phyloP scores from a whole-genome alignment of 768 basidiomycete genomes.

The Tylopilus balloui region DNA sequence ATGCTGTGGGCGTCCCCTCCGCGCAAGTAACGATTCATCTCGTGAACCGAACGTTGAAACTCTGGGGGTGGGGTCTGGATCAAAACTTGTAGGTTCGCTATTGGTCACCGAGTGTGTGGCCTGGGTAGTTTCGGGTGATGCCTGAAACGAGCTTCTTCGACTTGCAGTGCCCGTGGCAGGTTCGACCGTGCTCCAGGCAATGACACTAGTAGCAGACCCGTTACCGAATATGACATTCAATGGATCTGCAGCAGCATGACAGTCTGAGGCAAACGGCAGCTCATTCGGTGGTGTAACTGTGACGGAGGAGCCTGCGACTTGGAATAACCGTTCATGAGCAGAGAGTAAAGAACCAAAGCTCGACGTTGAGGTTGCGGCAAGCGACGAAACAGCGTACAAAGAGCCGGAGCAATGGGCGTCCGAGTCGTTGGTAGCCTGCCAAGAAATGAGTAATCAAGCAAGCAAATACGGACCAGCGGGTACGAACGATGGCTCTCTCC shows the following conservation, averaged over 20 bases:
- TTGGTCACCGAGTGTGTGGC: constrained; percentile 5
- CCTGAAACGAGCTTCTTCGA: not conserved
- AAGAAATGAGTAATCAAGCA: constrained; percentile 5
- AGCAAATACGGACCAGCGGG: not conserved
- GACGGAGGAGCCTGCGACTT: not conserved
- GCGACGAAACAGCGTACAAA: constrained; percentile 16
- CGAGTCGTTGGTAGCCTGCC: constrained; percentile 9
- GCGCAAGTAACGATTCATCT: not conserved
- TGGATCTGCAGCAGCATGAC: not conserved
- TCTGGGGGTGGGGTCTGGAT: constrained; percentile 28
- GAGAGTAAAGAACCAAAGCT: constrained; percentile 31
- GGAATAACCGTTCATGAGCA: constrained; percentile 23
- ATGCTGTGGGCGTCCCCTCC: constrained; percentile 9
- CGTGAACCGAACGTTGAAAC: constrained; percentile 16
- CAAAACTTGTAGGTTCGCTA: constrained; percentile 4
- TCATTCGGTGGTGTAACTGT: not conserved
- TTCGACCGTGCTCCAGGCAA: constrained; percentile 2
- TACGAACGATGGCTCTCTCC: constrained; percentile 12
- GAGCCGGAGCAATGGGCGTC: not conserved
- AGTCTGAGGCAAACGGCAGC: not conserved
- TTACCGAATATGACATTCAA: constrained; percentile 9
- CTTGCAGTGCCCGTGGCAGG: not conserved
- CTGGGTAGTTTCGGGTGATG: constrained; percentile 4
- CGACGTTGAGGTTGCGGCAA: constrained; percentile 24
- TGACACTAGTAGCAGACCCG: constrained; percentile 2